These are phyloP conservation scores for Apophysomyces variabilis DNA, from an alignment of 371 early-diverging fungal genomes.

Conservation along the genomic window DNA sequence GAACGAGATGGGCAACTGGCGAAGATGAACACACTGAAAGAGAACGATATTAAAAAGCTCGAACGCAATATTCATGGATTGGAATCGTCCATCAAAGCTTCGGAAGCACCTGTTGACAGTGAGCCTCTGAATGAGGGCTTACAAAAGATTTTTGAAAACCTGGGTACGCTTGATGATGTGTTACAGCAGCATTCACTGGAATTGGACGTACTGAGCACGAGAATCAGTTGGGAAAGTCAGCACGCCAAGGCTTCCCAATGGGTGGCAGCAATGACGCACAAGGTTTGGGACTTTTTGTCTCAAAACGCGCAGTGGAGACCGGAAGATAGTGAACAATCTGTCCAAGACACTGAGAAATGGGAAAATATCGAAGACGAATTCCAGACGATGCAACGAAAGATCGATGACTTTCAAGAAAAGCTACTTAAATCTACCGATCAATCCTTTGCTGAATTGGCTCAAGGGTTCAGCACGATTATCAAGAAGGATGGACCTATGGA, in stretches of 20 bases:
- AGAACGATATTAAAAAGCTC: slow-evolving; percentile 33
- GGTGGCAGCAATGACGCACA: slow-evolving; percentile 26
- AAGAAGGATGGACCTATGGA: slow-evolving; percentile 9
- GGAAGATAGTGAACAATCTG: not conserved
- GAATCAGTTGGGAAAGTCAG: slow-evolving; percentile 41
- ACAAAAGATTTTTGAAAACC: slow-evolving; percentile 18
- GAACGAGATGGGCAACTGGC: slow-evolving; percentile 36
- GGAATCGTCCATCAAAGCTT: slow-evolving; percentile 18
- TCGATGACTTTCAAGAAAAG: not conserved
- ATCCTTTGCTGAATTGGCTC: not conserved
- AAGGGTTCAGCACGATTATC: not conserved
- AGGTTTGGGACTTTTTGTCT: slow-evolving; percentile 37
- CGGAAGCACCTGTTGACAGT: slow-evolving; percentile 18
- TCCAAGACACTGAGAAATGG: not conserved
- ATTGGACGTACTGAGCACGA: slow-evolving; percentile 27
- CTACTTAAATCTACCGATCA: not conserved
- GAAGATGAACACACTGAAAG: slow-evolving; percentile 30
- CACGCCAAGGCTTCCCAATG: slow-evolving; percentile 25
- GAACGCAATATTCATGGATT: slow-evolving; percentile 23
- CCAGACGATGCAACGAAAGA: not conserved
- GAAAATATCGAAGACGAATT: not conserved
- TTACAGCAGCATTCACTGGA: slow-evolving; percentile 26
- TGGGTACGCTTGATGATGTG: slow-evolving; percentile 23
- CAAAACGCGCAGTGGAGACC: slow-evolving; percentile 42
- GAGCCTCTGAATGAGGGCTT: slow-evolving; percentile 14